Evolutionary conservation across 2,329 filamentous ascomycete species (phyloP).

Genomic region (Pleomassaria siparia): DNA sequence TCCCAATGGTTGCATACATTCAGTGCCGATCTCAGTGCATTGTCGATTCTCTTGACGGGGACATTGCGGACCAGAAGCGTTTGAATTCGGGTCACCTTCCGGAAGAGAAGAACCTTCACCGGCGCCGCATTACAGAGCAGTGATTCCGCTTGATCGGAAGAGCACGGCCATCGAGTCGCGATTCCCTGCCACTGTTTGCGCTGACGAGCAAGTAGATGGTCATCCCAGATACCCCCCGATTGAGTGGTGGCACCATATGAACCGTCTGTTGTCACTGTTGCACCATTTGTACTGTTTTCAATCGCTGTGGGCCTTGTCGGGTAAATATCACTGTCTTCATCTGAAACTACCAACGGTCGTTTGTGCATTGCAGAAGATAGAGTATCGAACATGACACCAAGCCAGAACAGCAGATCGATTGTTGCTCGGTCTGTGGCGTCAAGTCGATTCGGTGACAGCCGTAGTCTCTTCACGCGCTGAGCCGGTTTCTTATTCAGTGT

Average conservation of each 20-base stretch:
- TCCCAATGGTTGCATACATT: constrained; percentile 60
- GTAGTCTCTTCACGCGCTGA: constrained; percentile 16
- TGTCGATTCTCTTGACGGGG: constrained; percentile 47
- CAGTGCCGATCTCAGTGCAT: constrained; percentile 51
- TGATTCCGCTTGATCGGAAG: constrained; percentile 54
- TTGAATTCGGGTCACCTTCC: constrained; percentile 59
- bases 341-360: constrained; percentile 48
- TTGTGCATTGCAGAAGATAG: constrained; percentile 57
- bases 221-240: constrained; percentile 42
- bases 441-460: constrained; percentile 20
- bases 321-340: constrained; percentile 49
- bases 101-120: constrained; percentile 61
- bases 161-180: constrained; percentile 56
- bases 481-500: constrained; percentile 9
- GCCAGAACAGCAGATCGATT: constrained; percentile 59
- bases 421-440: constrained; percentile 48
- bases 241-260: constrained; percentile 1
- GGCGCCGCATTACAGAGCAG: constrained; percentile 57
- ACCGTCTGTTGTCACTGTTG: background rate
- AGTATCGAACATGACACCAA: constrained; percentile 62
- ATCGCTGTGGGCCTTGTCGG: constrained; percentile 12
- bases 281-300: background rate
- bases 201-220: constrained; percentile 40
- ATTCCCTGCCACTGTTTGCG: constrained; percentile 17
- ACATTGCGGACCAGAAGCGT: constrained; percentile 50